These are phyloP conservation scores for Penicillium arizonense DNA, from an alignment of 495 filamentous ascomycete genomes.

Conservation along the genomic window DNA sequence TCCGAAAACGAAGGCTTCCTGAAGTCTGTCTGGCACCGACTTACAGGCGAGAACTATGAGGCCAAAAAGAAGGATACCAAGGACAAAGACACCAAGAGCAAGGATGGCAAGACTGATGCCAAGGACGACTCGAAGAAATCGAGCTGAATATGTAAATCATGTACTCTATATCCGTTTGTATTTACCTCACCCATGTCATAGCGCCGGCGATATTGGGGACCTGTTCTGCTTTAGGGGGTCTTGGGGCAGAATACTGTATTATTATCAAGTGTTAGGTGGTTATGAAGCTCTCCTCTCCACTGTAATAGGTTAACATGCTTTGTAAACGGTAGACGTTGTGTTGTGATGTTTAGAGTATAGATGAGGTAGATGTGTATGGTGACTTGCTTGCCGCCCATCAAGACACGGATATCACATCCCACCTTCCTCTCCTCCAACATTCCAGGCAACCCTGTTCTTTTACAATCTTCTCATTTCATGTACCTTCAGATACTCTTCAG, in stretches of 20 bases:
- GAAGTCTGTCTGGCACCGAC: conserved; percentile 82
- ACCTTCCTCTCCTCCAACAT: conserved; percentile 9
- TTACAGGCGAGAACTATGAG: conserved; percentile 72
- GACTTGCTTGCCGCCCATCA: conserved; percentile 18
- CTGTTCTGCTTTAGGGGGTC: conserved; percentile 16
- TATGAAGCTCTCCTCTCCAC: conserved; percentile 27
- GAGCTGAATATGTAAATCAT: conserved; percentile 32
- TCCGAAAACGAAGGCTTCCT: conserved; percentile 74
- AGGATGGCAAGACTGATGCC: conserved; percentile 38
- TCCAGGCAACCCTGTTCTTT: conserved; percentile 5
- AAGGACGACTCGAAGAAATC: conserved; percentile 53
- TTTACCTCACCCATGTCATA: conserved; percentile 41
- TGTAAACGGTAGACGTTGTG: neutral
- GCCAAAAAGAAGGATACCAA: conserved; percentile 28
- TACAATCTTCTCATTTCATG: conserved; percentile 1
- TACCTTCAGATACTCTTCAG: neutral
- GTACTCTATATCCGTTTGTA: conserved; percentile 29
- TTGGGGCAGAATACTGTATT: conserved; percentile 25
- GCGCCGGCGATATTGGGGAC: conserved; percentile 43
- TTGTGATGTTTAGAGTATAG: neutral
- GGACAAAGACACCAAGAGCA: conserved; percentile 18
- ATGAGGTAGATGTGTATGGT: neutral
- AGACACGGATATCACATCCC: conserved; percentile 23
- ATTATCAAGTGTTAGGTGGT: conserved; percentile 17
- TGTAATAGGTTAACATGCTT: neutral